Conservation (phyloP, 495 filamentous ascomycete genomes). For the Pyronema domesticum region DNA sequence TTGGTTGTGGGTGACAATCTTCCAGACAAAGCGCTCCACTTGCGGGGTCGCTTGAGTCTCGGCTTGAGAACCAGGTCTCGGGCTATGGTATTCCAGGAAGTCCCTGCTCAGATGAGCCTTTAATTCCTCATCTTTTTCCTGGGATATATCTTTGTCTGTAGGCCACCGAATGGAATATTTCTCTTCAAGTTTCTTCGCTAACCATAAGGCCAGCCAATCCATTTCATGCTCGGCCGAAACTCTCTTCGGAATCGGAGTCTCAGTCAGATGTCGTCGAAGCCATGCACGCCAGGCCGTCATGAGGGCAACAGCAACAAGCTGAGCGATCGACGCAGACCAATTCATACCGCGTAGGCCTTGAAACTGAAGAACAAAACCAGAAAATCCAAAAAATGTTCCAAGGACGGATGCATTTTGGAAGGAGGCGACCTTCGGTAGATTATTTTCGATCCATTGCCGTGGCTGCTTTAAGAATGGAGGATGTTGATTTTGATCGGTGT, state of each 20-base stretch:
- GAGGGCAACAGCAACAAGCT: slow-evolving; percentile 1
- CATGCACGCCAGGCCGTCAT: slow-evolving; percentile 6
- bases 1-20: too few relatives aligned
- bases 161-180: not conserved
- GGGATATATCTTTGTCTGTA: not conserved
- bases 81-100: too few relatives aligned
- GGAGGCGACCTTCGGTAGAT: slow-evolving; percentile 18
- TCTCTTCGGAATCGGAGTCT: not conserved
- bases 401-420: slow-evolving; percentile 31
- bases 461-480: not conserved
- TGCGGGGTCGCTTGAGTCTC: too few relatives aligned
- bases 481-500: not conserved
- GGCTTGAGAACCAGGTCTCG: too few relatives aligned
- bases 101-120: not conserved
- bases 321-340: slow-evolving; percentile 20
- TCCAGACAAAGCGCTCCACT: too few relatives aligned
- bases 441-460: too few relatives aligned
- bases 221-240: slow-evolving; percentile 4
- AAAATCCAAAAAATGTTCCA: slow-evolving; percentile 11
- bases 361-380: slow-evolving; percentile 22
- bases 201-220: slow-evolving; percentile 9
- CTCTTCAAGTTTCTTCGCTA: not conserved
- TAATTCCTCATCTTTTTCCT: too few relatives aligned
- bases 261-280: slow-evolving; percentile 4
- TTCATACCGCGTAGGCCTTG: slow-evolving; percentile 20